Base-by-base conservation (phyloP, 2,329 filamentous ascomycete genomes). In the Sarocladiaceae sp. region DNA sequence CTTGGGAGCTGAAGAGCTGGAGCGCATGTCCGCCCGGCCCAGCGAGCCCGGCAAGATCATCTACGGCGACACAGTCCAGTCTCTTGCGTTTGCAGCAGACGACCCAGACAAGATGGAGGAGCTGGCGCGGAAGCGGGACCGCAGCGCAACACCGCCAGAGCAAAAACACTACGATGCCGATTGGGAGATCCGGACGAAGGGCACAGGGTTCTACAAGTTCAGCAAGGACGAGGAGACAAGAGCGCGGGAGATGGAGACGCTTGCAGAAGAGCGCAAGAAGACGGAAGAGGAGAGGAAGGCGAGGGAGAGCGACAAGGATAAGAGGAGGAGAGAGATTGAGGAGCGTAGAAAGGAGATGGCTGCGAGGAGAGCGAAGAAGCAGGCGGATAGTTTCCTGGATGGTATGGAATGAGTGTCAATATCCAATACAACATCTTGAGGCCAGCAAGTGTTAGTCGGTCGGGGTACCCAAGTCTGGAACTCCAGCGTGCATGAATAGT, bases 201-300 rank as follows among this genome's bases (percentile, higher is more conserved):
- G 94, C 3, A 89, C 88, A 0, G 94, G 89, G 0, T 99, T 97
- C 71, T 97, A 91, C 72, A 84, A 87, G 53, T 97, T 99, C 65
- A 90, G 86, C 54, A 81, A 80, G 58, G 87, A 96, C 66, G 84
- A 87, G 63, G 83, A 80, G 58, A 74, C 76, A 57, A 75, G 85
- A 63, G 69, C 70, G 61, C 61, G 62, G 47, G 89, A 97, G 76
- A 96, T 97, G 89, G 77, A 81, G 58, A 79, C 77, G 40, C 72
- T 97, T 52, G 79, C 83, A 57, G 74, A 77, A 59, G 84, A 90
- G 66, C 76, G 88, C 54, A 70, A 74, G 56, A 80, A 83, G 63
- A 94, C 89, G 50, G 86, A 91, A 67, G 72, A 75, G 51, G 78
- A 79, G 59, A 74, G 87, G 54, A 60, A 69, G 55, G 76, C 76